phyloP scores from a whole-genome alignment of 768 basidiomycete genomes.

The Tulasnella sp. region DNA sequence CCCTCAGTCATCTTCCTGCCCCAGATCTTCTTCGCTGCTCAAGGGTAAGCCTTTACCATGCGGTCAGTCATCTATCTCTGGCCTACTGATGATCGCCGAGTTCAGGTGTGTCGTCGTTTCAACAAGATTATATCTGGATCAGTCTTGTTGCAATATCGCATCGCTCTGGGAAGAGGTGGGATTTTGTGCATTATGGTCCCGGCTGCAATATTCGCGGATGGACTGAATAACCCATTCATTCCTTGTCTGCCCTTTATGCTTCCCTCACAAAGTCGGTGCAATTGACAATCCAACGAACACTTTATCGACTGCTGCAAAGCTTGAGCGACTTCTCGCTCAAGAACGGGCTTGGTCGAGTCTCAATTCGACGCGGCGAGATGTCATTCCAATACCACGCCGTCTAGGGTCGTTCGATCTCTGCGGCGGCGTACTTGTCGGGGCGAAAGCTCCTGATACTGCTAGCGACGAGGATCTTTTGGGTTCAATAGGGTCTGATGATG shows the following conservation, averaged over 20 bases:
- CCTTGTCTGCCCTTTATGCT: neutral
- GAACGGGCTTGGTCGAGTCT: conserved; percentile 10
- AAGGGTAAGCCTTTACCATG: neutral
- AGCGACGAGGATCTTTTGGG: neutral
- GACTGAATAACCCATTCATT: conserved; percentile 3
- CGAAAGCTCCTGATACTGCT: neutral
- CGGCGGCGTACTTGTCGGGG: conserved; percentile 9
- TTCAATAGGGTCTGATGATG: conserved; percentile 2
- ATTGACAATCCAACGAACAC: neutral
- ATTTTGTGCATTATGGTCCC: neutral
- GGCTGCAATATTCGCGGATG: neutral
- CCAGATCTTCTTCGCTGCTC: neutral
- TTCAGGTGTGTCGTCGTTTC: conserved; percentile 6
- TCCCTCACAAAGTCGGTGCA: conserved; percentile 11
- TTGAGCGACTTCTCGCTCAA: conserved; percentile 7
- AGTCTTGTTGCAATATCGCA: conserved; percentile 6
- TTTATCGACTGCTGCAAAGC: neutral
- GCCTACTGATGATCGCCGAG: neutral
- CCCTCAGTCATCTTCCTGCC: neutral
- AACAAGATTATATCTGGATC: neutral
- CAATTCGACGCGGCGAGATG: conserved; percentile 9
- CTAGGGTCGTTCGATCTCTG: conserved; percentile 13
- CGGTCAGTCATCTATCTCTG: too few species aligned
- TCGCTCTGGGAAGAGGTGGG: conserved; percentile 9
- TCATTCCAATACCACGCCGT: conserved; percentile 9